phyloP scores from a whole-genome alignment of 768 basidiomycete species.

The Daedaleopsis nitida region DNA sequence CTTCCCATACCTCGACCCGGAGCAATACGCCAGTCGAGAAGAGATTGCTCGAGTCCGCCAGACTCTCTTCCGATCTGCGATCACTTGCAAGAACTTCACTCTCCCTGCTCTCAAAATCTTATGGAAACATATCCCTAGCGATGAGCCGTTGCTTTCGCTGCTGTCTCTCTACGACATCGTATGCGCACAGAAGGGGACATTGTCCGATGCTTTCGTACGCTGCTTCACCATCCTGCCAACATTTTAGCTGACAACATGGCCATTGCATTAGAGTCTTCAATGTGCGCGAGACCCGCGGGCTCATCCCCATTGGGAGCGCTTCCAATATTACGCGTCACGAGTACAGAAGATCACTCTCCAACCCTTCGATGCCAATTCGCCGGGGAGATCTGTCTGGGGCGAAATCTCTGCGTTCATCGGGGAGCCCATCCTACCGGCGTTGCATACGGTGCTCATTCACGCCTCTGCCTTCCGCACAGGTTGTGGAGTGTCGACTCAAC shows the following conservation, averaged over 20 bases:
- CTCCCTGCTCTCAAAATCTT: not conserved
- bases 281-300: not conserved
- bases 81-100: not conserved
- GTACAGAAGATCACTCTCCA: not conserved
- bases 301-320: not conserved
- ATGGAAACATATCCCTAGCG: not conserved
- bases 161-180: not conserved
- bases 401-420: not conserved
- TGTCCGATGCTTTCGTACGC: too few relatives aligned
- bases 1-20: not conserved
- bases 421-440: not conserved
- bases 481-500: not conserved
- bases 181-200: too few relatives aligned
- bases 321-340: not conserved
- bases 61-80: not conserved
- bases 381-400: not conserved
- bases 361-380: not conserved
- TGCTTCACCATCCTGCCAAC: too few relatives aligned
- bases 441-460: not conserved
- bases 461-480: not conserved
- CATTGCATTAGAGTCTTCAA: not conserved
- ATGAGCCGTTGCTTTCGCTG: not conserved
- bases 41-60: not conserved
- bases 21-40: not conserved
- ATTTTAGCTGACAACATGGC: not conserved